These are phyloP conservation scores for Colletotrichum musicola DNA, from an alignment of 2,329 filamentous ascomycete species.

Conservation along the genomic window DNA sequence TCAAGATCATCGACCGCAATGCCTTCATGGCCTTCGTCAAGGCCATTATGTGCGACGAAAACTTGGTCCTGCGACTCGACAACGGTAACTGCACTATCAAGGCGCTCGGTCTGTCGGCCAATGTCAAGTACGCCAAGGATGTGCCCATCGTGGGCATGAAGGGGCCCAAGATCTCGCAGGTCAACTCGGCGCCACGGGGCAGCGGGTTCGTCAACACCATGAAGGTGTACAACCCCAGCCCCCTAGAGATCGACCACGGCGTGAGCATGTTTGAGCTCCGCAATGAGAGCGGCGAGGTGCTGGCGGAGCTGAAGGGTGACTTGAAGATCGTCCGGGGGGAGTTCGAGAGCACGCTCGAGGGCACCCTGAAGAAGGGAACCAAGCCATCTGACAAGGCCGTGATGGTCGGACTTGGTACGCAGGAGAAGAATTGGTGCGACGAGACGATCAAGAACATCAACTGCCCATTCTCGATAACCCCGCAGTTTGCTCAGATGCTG, in stretches of 20 bases:
- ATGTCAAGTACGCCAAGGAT: conserved; percentile 45
- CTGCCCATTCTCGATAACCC: conserved; percentile 31
- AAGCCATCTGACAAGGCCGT: conserved; percentile 41
- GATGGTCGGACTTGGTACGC: conserved; percentile 44
- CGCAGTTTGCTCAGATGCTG: conserved; percentile 32
- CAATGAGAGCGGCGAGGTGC: conserved; percentile 42
- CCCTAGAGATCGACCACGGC: conserved; percentile 49
- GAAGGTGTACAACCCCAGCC: conserved; percentile 46
- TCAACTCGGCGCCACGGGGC: conserved; percentile 42
- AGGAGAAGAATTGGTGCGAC: conserved; percentile 45
- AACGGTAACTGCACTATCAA: conserved; percentile 45
- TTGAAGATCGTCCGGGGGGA: conserved; percentile 46
- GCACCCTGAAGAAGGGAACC: conserved; percentile 37
- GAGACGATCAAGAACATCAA: conserved; percentile 47
- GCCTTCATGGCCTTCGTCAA: conserved; percentile 48
- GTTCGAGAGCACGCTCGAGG: conserved; percentile 46
- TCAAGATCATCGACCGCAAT: conserved; percentile 47
- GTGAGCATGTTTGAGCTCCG: conserved; percentile 48
- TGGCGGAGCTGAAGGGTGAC: conserved; percentile 47
- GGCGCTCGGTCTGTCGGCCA: conserved; percentile 43
- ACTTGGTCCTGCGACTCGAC: conserved; percentile 46
- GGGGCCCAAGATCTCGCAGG: conserved; percentile 41
- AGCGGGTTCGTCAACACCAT: conserved; percentile 41
- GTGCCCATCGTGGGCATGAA: conserved; percentile 46
- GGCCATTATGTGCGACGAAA: conserved; percentile 46